Evolutionary conservation across 345 rosid species (phyloP), one percentile per base, ranked within the genome.

Genomic region (Citrus glauca): DNA sequence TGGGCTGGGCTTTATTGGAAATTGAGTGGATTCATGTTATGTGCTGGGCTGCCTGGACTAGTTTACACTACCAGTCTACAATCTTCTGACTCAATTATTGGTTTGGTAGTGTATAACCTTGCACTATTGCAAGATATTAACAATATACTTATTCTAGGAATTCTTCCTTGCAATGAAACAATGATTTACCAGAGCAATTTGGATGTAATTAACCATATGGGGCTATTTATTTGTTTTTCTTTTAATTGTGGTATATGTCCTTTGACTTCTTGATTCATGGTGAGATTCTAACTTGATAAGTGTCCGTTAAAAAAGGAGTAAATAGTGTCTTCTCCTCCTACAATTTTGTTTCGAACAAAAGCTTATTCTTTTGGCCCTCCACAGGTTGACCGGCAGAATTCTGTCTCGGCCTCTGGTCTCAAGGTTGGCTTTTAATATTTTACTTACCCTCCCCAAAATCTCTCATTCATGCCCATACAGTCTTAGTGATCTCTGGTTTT

Each of bases 311-410:
- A 6, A 42, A 13, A 16, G 11, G 27, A 48, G 56, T 37, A 74
- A 62, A 45, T 75, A 35, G 38, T n/a, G 27, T 56, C 42, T 59
- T 45, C 32, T 38, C 16, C n/a, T 24, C 11, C 64, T 66, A 17
- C 17, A n/a, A 25, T 50, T 62, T 75, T 61, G 27, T 35, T 28
- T 3, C 9, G 64, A 80, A 69, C 65, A 28, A 24, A 33, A 24
- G 28, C 35, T 22, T 53, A 16, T 77, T 69, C 33, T 45, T 68
- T 56, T 33, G 74, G 38, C 19, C 6, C 35, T 64, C 74, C 20
- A 55, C 87, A 89, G 91, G 82, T 81, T 67, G 81, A 74, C 53
- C 63, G 76, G 60, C 84, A 74, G 53, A 82, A 72, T 79, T 59
- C 79, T 50, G 82, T 81, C 37, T 81, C 85, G 57, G 45, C 79